Base-by-base conservation (phyloP, 2,329 filamentous ascomycete species). In the Colletotrichum graminicola region DNA sequence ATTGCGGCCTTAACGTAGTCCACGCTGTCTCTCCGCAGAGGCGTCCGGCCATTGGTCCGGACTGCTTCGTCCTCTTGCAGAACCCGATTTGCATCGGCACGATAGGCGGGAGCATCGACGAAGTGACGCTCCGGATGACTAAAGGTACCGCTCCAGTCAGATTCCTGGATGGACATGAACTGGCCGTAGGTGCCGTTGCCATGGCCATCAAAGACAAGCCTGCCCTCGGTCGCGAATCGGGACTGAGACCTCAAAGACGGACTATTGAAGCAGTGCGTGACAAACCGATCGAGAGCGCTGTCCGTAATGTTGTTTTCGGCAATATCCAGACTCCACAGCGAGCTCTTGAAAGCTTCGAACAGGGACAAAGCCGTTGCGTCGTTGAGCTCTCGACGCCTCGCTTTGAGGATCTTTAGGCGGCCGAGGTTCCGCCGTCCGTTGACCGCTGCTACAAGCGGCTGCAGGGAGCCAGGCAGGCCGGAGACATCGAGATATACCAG, bases 281-380 rank as follows among this genome's bases (percentile, higher is more conserved):
- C 71, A 18, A 85, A 72, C 3, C 60, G 47, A 10, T 80, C 75
- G 14, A 89, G 75, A 4, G 79, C 74, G 2, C 47, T 74, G 74
- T 90, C 88, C 0, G 83, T 85, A 12, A 91, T 75, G 14, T 80
- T 82, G 73, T 91, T 91, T 7, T 82, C 64, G 47, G 82, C 80
- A 0, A 91, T 61, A 72, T 91, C 88, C 5, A 91, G 76, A 74
- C 88, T 89, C 88, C 89, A 91, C 14, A 91, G 77, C 36, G 81
- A 84, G 14, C 70, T 70, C 5, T 73, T 67, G 59, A 83, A 82
- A 6, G 76, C 73, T 69, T 76, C 73, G 75, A 87, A 75, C 51
- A 84, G 73, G 3, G 76, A 52, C 0, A 78, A 66, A 2, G 82
- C 78, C 2, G 80, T 77, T 1, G 67, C 65, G 67, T 87, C 82